Percentiles rank a stretch among this genome's conserved stretches.
These are phyloP conservation scores for Naganishia randhawae DNA, from an alignment of 768 basidiomycete species.

Conservation along the genomic window DNA sequence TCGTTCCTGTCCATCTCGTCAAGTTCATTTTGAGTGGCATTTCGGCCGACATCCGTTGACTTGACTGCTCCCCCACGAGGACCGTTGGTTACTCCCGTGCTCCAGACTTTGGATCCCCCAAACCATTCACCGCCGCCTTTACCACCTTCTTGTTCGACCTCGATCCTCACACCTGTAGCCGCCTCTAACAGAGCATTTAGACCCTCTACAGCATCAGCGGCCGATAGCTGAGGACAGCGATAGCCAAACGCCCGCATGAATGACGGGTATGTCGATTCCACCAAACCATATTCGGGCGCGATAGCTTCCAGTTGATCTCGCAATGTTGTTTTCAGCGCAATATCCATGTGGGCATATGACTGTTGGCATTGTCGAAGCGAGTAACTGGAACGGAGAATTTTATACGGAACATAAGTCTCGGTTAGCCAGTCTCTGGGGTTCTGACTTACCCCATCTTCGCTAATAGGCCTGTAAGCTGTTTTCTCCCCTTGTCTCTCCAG, in stretches of 20 bases:
- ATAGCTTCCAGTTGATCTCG: conserved; percentile 78
- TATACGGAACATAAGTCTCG: not conserved
- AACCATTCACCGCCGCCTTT: conserved; percentile 96
- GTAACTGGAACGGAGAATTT: conserved; percentile 59
- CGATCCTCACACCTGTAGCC: conserved; percentile 81
- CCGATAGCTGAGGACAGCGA: conserved; percentile 77
- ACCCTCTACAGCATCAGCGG: conserved; percentile 89
- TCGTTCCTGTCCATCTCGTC: conserved; percentile 46
- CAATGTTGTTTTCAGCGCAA: conserved; percentile 78
- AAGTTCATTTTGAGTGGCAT: conserved; percentile 26
- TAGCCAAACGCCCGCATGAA: conserved; percentile 91
- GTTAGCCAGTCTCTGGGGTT: not conserved
- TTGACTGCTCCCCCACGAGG: conserved; percentile 34
- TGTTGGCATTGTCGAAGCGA: conserved; percentile 93
- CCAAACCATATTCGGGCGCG: conserved; percentile 88
- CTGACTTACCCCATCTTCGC: conserved; percentile 92
- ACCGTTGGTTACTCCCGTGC: conserved; percentile 53
- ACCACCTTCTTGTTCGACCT: conserved; percentile 84
- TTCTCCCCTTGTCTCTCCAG: conserved; percentile 91
- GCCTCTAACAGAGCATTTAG: conserved; percentile 82
- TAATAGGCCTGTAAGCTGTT: conserved; percentile 79
- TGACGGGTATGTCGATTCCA: conserved; percentile 88
- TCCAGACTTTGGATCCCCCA: conserved; percentile 76
- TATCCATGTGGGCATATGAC: conserved; percentile 90
- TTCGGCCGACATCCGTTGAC: conserved; percentile 38